Evolutionary conservation across 768 basidiomycete species (phyloP).

Genomic region (Pisolithus marmoratus): DNA sequence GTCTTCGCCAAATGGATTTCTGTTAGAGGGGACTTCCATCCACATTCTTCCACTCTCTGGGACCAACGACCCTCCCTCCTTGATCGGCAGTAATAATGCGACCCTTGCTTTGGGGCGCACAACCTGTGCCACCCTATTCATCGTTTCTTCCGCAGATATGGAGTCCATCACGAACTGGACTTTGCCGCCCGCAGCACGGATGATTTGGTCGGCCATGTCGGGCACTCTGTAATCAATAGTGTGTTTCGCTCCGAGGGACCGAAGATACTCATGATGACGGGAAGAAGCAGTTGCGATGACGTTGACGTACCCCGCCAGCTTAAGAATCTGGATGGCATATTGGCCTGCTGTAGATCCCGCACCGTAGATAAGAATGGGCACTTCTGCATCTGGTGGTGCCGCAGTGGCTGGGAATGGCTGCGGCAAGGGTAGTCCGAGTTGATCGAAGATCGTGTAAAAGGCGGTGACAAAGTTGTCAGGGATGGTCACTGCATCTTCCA

Average conservation of each 20-base stretch:
- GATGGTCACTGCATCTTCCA: conserved; percentile 35
- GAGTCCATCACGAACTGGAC: conserved; percentile 33
- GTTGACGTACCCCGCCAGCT: conserved; percentile 37
- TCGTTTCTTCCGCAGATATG: conserved; percentile 32
- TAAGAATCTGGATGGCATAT: conserved; percentile 36
- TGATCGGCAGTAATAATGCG: conserved; percentile 43
- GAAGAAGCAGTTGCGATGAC: conserved; percentile 39
- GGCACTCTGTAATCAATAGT: conserved; percentile 38
- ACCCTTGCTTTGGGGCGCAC: conserved; percentile 34
- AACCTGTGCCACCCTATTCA: conserved; percentile 33
- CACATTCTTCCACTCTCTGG: conserved; percentile 21
- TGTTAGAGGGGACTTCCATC: conserved; percentile 29
- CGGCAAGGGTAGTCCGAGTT: conserved; percentile 33
- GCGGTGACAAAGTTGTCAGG: conserved; percentile 40
- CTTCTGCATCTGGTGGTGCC: conserved; percentile 24
- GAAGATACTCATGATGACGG: conserved; percentile 34
- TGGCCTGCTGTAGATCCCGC: conserved; percentile 37
- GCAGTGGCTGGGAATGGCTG: conserved; percentile 24
- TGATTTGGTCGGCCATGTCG: conserved; percentile 31
- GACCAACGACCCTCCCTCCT: conserved; percentile 36
- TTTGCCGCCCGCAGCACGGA: conserved; percentile 27
- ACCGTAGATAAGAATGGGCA: conserved; percentile 41
- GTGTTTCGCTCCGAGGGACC: conserved; percentile 34
- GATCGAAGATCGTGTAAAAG: conserved; percentile 35
- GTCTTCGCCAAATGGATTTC: conserved; percentile 33